Conservation (phyloP, 441 rosid genomes). For the Adansonia rubrostipa region DNA sequence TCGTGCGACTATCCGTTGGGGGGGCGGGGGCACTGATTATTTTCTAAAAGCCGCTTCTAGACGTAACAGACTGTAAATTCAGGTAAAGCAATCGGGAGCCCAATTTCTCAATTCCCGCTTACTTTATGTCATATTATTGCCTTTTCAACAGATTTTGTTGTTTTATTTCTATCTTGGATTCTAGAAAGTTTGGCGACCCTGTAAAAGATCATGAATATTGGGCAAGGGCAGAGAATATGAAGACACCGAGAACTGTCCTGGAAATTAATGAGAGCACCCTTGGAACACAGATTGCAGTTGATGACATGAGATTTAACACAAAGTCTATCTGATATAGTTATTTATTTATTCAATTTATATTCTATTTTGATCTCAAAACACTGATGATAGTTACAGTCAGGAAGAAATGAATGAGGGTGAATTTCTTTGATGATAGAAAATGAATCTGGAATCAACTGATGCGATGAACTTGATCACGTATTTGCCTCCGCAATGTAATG, state of each 20-base stretch:
- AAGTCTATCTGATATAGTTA: too few relatives aligned
- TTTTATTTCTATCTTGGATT: neutral
- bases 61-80: constrained; percentile 60
- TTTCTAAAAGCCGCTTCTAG: constrained; percentile 67
- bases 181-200: constrained; percentile 76
- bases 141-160: neutral
- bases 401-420: neutral
- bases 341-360: neutral
- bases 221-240: constrained; percentile 81
- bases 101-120: neutral
- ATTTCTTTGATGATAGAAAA: neutral
- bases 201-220: constrained; percentile 77
- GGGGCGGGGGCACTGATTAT: constrained; percentile 70
- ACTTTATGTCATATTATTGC: too few relatives aligned
- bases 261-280: constrained; percentile 50
- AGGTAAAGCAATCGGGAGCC: constrained; percentile 56
- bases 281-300: constrained; percentile 85
- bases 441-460: neutral
- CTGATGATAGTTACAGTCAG: neutral
- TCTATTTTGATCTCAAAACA: neutral
- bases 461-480: too few relatives aligned
- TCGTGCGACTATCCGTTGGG: constrained; percentile 58
- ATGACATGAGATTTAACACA: constrained; percentile 35
- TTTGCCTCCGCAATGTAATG: too few relatives aligned
- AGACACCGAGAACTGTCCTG: constrained; percentile 69